Evolutionary conservation across 1,284 basidiomycete species (phyloP).

Genomic region (Psilocybe mexicana): DNA sequence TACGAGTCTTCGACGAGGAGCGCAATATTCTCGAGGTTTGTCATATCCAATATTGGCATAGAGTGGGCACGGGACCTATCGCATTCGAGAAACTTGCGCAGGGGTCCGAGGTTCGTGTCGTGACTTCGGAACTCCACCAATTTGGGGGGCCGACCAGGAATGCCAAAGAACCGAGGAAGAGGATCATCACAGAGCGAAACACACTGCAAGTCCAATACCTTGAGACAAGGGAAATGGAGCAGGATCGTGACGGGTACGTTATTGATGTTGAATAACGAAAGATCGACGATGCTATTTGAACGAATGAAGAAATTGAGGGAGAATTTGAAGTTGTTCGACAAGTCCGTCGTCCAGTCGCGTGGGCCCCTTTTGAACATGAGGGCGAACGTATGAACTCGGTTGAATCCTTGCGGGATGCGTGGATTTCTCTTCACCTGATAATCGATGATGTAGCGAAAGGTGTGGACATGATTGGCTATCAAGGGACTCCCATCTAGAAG

Average conservation of each 20-base stretch:
- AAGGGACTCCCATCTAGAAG: slow-evolving; percentile 10
- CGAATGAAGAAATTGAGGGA: slow-evolving; percentile 15
- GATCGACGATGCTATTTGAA: slow-evolving; percentile 12
- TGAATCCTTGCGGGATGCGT: slow-evolving; percentile 11
- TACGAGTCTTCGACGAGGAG: not conserved
- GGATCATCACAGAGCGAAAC: slow-evolving; percentile 2
- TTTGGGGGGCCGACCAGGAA: slow-evolving; percentile 1
- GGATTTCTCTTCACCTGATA: not conserved
- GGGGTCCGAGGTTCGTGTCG: not conserved
- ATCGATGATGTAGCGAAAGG: slow-evolving; percentile 10
- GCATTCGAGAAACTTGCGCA: slow-evolving; percentile 1
- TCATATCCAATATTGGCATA: slow-evolving; percentile 8
- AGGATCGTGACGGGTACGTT: slow-evolving; percentile 9
- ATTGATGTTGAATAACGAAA: slow-evolving; percentile 8
- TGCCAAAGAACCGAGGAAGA: not conserved
- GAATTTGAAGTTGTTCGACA: not conserved
- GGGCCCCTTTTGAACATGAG: slow-evolving; percentile 7
- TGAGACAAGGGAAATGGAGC: slow-evolving; percentile 9
- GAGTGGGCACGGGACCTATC: not conserved
- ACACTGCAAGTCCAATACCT: not conserved
- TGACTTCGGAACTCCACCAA: slow-evolving; percentile 4
- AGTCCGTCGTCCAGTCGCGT: slow-evolving; percentile 11
- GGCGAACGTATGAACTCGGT: slow-evolving; percentile 8
- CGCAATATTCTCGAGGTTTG: slow-evolving; percentile 4
- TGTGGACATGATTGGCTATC: slow-evolving; percentile 9